These are phyloP conservation scores for Phytopythium mirpurense DNA, from an alignment of 352 stramenopile genomes.

Conservation along the genomic window DNA sequence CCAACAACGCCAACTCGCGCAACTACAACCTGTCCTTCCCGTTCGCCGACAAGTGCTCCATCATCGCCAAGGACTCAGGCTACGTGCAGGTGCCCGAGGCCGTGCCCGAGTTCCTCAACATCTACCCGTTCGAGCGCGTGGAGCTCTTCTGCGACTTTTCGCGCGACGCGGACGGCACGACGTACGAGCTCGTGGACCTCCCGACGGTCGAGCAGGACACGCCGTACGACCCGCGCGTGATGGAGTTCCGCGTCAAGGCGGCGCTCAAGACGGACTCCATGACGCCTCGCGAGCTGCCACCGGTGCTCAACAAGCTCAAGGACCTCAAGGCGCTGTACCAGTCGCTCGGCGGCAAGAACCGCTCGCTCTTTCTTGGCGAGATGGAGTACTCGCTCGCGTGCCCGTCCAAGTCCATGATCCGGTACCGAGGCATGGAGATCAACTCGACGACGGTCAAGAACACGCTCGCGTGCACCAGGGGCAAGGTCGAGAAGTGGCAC, in stretches of 20 bases:
- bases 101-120: constrained; percentile 14
- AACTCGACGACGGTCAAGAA: constrained; percentile 40
- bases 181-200: constrained; percentile 45
- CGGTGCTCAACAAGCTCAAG: constrained; percentile 37
- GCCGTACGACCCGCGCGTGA: constrained; percentile 35
- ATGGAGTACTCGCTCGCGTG: constrained; percentile 38
- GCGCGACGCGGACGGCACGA: constrained; percentile 23
- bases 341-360: constrained; percentile 37
- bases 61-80: constrained; percentile 58
- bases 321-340: constrained; percentile 48
- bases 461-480: constrained; percentile 46
- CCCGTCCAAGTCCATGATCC: constrained; percentile 28
- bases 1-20: constrained; percentile 58
- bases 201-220: constrained; percentile 32
- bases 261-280: constrained; percentile 32
- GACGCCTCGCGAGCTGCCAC: constrained; percentile 23
- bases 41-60: constrained; percentile 49
- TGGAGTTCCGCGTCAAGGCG: constrained; percentile 37
- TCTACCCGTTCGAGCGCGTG: constrained; percentile 47
- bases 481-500: constrained; percentile 73
- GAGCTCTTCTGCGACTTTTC: constrained; percentile 62
- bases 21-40: constrained; percentile 74
- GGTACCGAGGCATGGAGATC: constrained; percentile 45
- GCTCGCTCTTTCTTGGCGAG: constrained; percentile 51
- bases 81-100: constrained; percentile 33